Evolutionary conservation across 257 asterid species (phyloP), one percentile per base, ranked within the genome.

Genomic region (Rubia yunnanensis): DNA sequence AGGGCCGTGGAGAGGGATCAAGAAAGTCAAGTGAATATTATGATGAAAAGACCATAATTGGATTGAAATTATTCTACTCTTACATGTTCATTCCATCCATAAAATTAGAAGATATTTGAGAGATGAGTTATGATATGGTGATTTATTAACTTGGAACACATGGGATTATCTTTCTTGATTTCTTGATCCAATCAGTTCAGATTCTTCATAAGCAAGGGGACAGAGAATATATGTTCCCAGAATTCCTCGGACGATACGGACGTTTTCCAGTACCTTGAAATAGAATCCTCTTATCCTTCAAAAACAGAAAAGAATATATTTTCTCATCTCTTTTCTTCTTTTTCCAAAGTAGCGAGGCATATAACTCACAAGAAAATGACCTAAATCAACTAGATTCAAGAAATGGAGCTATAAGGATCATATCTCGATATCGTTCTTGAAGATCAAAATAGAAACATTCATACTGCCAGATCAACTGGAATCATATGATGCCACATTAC

Each of bases 401-500:
- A n/a, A n/a, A n/a, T n/a, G n/a, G n/a, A n/a, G 54, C 54, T 48
- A 17, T 18, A n/a, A 15, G 54, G 17, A 48, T 48, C 54, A 48
- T 48, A 48, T 48, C 0, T 18, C 54, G 9, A 3, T 0, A 41
- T 41, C 23, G 15, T 39, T 39, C 48, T 0, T 39, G 48, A 39
- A 10, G 3, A 39, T 39, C 48, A 39, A 39, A n/a, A 39, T 11
- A 4, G 48, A 13, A 39, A 38, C 10, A 38, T 0, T 10, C 10
- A 32, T 32, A 4, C 13, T 68, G 64, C 66, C 57, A 32, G 44
- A 66, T 70, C 67, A 68, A 64, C 22, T 23, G 53, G 41, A 65
- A 70, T 32, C 65, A 54, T 53, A 69, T 14, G 46, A 54, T 34
- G 36, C 63, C 63, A 57, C 20, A 66, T 20, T 22, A 52, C 76